Evolutionary conservation across 2,329 filamentous ascomycete species (phyloP).

Genomic region (Penicillium corylophilum): DNA sequence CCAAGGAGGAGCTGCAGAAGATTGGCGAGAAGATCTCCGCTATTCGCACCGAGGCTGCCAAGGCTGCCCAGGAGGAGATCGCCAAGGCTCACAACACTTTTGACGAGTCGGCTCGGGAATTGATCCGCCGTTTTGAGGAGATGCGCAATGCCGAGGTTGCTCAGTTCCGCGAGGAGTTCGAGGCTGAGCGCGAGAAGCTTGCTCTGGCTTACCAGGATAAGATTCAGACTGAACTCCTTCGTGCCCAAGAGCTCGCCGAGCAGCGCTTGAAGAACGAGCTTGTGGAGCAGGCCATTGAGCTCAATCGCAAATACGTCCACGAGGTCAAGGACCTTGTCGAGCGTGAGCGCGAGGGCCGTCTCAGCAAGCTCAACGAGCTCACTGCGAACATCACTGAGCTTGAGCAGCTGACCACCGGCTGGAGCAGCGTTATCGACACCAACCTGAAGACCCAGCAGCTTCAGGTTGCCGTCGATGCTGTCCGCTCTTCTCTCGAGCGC

Average conservation of each 20-base stretch:
- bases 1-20: slow-evolving; percentile 76
- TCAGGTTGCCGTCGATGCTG: slow-evolving; percentile 91
- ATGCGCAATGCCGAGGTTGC: slow-evolving; percentile 79
- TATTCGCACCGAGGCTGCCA: slow-evolving; percentile 68
- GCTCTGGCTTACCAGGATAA: slow-evolving; percentile 76
- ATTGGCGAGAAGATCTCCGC: slow-evolving; percentile 75
- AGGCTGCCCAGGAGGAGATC: slow-evolving; percentile 73
- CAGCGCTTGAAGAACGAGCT: slow-evolving; percentile 81
- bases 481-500: slow-evolving; percentile 77
- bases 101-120: slow-evolving; percentile 78
- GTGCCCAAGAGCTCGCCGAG: slow-evolving; percentile 76
- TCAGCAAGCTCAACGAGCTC: slow-evolving; percentile 81
- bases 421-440: slow-evolving; percentile 85
- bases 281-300: slow-evolving; percentile 81
- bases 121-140: slow-evolving; percentile 83
- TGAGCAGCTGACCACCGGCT: slow-evolving; percentile 81
- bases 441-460: slow-evolving; percentile 95
- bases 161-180: slow-evolving; percentile 84
- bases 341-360: slow-evolving; percentile 78
- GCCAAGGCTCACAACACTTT: slow-evolving; percentile 72
- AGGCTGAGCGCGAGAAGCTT: slow-evolving; percentile 78
- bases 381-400: slow-evolving; percentile 75
- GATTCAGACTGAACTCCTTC: slow-evolving; percentile 73
- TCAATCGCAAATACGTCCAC: slow-evolving; percentile 80
- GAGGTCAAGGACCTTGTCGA: slow-evolving; percentile 82